Percentiles rank a stretch among this genome's conserved stretches.
Evolutionary conservation across 73 alveolate genomes (phyloP).

Genomic region (Tetrahymena borealis): DNA sequence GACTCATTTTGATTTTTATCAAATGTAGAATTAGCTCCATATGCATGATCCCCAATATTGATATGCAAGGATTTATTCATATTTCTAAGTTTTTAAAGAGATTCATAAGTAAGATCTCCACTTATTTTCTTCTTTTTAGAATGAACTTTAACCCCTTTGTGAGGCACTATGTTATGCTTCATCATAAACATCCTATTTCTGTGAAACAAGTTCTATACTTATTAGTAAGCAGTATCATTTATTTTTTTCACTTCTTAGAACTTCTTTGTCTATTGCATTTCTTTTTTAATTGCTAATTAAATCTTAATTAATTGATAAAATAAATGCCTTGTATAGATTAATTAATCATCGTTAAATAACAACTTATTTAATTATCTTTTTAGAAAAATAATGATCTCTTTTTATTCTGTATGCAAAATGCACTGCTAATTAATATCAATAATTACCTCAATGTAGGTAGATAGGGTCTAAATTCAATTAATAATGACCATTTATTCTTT

Average conservation of each 20-base stretch:
- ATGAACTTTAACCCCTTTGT: not conserved
- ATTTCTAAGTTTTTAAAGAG: not conserved
- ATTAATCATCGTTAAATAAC: too few species aligned
- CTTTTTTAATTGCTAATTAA: not conserved
- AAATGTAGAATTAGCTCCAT: not conserved
- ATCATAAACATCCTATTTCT: not conserved
- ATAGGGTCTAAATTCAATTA: too few species aligned
- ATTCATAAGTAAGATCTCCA: not conserved
- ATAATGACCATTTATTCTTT: too few species aligned
- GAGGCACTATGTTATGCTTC: not conserved
- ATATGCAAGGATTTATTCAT: not conserved
- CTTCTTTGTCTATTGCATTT: not conserved
- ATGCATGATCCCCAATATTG: not conserved
- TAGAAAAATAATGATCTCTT: too few species aligned
- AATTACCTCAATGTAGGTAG: too few species aligned
- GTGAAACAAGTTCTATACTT: not conserved
- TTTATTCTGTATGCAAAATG: too few species aligned
- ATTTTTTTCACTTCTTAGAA: not conserved
- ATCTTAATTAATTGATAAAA: too few species aligned
- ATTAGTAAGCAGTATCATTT: not conserved
- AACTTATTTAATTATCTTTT: too few species aligned
- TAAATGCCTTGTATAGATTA: too few species aligned
- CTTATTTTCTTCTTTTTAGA: not conserved
- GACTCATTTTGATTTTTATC: not conserved
- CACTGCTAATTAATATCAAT: too few species aligned